phyloP scores from a whole-genome alignment of 225 moss, liverwort and hornwort species.

The Physcomitrellopsis africana region DNA sequence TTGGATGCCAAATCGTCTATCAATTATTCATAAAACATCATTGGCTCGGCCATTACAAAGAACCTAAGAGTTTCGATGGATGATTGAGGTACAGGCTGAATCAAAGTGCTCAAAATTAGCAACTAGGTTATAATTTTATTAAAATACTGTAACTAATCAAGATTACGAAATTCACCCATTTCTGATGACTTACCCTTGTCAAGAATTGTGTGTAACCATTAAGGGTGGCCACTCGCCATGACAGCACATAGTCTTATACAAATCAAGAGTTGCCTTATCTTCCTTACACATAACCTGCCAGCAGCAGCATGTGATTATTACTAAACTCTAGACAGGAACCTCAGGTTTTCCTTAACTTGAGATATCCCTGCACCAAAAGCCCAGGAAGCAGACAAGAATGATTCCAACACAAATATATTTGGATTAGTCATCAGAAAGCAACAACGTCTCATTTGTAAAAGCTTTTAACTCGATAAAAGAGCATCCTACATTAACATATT shows the following conservation, averaged over 20 bases:
- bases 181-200: slow-evolving; percentile 69
- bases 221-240: slow-evolving; percentile 87
- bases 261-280: slow-evolving; percentile 79
- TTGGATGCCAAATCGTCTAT: slow-evolving; percentile 6
- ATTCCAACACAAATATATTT: background rate
- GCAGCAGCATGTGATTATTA: slow-evolving; percentile 3
- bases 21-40: background rate
- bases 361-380: background rate
- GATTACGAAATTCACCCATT: background rate
- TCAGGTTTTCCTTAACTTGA: background rate
- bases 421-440: background rate
- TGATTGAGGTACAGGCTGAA: background rate
- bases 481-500: background rate
- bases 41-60: background rate
- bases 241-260: slow-evolving; percentile 78
- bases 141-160: too few relatives aligned
- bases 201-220: slow-evolving; percentile 76
- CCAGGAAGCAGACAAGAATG: background rate
- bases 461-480: background rate
- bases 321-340: background rate
- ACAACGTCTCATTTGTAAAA: background rate
- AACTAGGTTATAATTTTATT: too few relatives aligned
- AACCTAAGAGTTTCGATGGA: background rate
- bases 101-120: background rate
- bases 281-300: slow-evolving; percentile 85